These are phyloP conservation scores for Martiniozyma asiatica DNA, from an alignment of 1,139 yeast species.

Conservation along the genomic window DNA sequence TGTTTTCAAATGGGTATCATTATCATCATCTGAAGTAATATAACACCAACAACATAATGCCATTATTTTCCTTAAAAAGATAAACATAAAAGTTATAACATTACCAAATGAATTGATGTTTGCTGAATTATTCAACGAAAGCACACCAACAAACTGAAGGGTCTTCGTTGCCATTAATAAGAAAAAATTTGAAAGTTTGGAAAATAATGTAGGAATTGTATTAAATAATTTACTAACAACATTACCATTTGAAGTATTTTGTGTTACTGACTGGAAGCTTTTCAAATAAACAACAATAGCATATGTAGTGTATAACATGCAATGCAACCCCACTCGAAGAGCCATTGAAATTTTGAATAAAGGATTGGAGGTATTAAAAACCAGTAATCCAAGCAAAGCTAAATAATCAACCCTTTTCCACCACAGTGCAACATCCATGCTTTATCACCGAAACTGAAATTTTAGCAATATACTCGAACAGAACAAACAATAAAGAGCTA, in stretches of 20 bases:
- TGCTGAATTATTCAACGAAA: too few species aligned
- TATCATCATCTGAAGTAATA: slow-evolving; percentile 18
- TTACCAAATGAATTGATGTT: slow-evolving; percentile 1
- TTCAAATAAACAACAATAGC: slow-evolving; percentile 15
- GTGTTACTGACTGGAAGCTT: background rate
- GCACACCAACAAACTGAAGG: too few species aligned
- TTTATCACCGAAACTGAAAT: too few species aligned
- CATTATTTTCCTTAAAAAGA: slow-evolving; percentile 16
- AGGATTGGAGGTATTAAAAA: slow-evolving; percentile 14
- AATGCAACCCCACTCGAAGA: slow-evolving; percentile 16
- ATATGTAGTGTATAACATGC: slow-evolving; percentile 12
- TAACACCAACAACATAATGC: slow-evolving; percentile 17
- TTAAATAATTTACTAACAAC: background rate
- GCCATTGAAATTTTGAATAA: slow-evolving; percentile 20
- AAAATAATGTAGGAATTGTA: slow-evolving; percentile 12
- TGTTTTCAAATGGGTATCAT: slow-evolving; percentile 16
- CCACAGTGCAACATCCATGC: slow-evolving; percentile 10
- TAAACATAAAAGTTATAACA: slow-evolving; percentile 16
- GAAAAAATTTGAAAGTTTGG: slow-evolving; percentile 6
- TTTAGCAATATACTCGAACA: too few species aligned
- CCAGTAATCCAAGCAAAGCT: slow-evolving; percentile 7
- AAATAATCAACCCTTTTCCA: slow-evolving; percentile 7
- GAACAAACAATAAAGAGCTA: too few species aligned
- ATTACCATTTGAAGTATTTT: background rate
- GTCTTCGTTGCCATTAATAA: too few species aligned